phyloP scores from a whole-genome alignment of 148 eudicot species.

The Talinum fruticosum region DNA sequence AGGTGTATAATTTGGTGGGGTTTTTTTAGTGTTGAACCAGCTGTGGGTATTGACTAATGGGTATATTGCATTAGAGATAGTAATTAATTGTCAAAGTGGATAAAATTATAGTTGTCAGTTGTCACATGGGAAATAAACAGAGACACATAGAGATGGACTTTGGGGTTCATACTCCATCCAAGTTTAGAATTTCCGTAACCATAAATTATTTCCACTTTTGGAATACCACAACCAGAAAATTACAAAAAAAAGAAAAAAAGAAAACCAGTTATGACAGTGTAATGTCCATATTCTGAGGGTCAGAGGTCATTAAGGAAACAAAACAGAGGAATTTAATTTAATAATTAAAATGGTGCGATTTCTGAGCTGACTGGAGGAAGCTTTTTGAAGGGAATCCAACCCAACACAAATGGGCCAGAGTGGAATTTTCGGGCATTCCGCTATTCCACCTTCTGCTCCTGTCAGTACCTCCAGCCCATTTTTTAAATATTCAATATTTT shows the following conservation, averaged over 20 bases:
- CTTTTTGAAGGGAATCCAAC: not conserved
- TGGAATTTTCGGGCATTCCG: conserved; percentile 9
- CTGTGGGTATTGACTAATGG: not conserved
- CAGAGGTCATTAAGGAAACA: no score
- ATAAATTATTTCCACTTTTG: no score
- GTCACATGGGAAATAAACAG: conserved; percentile 9
- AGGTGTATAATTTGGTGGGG: no score
- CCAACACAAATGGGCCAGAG: conserved; percentile 4
- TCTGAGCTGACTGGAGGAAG: no score
- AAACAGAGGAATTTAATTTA: no score
- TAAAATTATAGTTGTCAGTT: not conserved
- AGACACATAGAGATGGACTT: not conserved
- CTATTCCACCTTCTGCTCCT: not conserved
- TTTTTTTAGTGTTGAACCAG: no score
- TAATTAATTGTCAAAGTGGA: not conserved
- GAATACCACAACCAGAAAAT: no score
- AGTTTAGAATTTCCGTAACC: no score
- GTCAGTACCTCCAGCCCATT: not conserved
- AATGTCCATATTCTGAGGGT: no score
- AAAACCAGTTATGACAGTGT: no score
- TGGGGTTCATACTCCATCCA: not conserved
- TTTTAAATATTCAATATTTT: not conserved
- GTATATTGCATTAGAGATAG: not conserved
- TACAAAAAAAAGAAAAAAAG: no score
- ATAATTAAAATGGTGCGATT: no score